Evolutionary conservation across 164 flowering plant species (phyloP).

Genomic region (Brasenia schreberi): DNA sequence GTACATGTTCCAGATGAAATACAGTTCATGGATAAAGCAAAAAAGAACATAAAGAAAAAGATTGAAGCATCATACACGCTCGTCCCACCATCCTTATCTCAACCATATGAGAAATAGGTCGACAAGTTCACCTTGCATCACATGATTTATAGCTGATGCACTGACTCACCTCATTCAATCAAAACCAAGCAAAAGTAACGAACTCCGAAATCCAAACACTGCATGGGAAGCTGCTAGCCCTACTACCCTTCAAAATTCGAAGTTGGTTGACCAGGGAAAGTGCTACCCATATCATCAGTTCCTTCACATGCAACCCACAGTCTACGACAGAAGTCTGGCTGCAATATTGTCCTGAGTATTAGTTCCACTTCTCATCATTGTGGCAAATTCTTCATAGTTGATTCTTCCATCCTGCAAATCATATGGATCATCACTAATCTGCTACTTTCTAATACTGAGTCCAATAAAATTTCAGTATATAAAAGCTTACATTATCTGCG

Average conservation of each 20-base stretch:
- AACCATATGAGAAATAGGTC: neutral
- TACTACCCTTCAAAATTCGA: neutral
- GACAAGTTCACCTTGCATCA: neutral
- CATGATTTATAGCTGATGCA: neutral
- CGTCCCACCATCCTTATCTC: neutral
- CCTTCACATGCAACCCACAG: too few species aligned
- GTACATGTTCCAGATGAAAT: neutral
- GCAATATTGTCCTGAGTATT: constrained; percentile 11
- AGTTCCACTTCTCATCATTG: constrained; percentile 62
- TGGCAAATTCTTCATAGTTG: constrained; percentile 45
- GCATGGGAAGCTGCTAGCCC: neutral
- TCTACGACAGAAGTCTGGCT: constrained; percentile 26
- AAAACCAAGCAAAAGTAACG: neutral
- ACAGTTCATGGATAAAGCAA: neutral
- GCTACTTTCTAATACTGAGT: too few species aligned
- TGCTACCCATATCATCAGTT: neutral
- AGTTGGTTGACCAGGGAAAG: neutral
- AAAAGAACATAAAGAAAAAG: neutral
- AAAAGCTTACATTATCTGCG: constrained; percentile 57
- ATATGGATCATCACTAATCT: constrained; percentile 1
- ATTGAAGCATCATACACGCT: neutral
- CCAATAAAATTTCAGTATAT: neutral
- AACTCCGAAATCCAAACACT: neutral
- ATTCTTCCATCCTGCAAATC: constrained; percentile 54
- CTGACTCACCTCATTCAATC: neutral